phyloP scores from a whole-genome alignment of 371 early-diverging fungal genomes.

The Apophysomyces sp. region DNA sequence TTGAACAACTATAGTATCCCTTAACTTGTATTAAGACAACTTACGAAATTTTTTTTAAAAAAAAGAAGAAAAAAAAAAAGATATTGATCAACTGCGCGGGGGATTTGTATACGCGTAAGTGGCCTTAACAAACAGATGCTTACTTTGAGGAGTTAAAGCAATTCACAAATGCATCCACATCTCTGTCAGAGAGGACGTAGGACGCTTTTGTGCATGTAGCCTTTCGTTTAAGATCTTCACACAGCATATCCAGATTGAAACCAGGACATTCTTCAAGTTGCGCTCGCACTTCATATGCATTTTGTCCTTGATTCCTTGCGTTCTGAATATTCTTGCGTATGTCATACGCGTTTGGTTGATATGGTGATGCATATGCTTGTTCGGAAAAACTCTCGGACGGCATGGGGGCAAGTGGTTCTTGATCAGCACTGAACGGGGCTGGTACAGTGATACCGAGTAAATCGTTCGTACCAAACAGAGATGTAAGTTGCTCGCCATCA shows the following conservation, averaged over 20 bases:
- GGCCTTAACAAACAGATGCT: neutral
- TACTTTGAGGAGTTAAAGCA: neutral
- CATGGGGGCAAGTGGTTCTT: neutral
- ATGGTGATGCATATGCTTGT: neutral
- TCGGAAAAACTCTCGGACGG: neutral
- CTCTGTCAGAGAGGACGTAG: slow-evolving; percentile 1
- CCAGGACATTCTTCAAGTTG: slow-evolving; percentile 21
- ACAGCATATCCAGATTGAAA: slow-evolving; percentile 28
- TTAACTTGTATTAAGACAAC: too few relatives aligned
- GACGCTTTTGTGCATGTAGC: slow-evolving; percentile 10
- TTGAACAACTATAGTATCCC: too few relatives aligned
- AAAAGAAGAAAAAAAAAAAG: too few relatives aligned
- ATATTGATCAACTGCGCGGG: too few relatives aligned
- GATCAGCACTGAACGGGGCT: slow-evolving; percentile 5
- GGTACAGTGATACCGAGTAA: slow-evolving; percentile 35
- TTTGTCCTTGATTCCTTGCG: slow-evolving; percentile 21
- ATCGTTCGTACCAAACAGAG: slow-evolving; percentile 28
- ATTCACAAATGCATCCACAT: slow-evolving; percentile 2
- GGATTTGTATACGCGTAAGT: too few relatives aligned
- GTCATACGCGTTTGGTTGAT: neutral
- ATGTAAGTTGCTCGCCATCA: slow-evolving; percentile 22
- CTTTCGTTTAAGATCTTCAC: slow-evolving; percentile 17
- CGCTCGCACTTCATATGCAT: slow-evolving; percentile 18
- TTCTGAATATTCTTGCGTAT: slow-evolving; percentile 8
- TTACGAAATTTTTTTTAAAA: too few relatives aligned